Evolutionary conservation across 805 yeast genomes (phyloP).

Genomic region (Saccharomycopsis fibuligera): DNA sequence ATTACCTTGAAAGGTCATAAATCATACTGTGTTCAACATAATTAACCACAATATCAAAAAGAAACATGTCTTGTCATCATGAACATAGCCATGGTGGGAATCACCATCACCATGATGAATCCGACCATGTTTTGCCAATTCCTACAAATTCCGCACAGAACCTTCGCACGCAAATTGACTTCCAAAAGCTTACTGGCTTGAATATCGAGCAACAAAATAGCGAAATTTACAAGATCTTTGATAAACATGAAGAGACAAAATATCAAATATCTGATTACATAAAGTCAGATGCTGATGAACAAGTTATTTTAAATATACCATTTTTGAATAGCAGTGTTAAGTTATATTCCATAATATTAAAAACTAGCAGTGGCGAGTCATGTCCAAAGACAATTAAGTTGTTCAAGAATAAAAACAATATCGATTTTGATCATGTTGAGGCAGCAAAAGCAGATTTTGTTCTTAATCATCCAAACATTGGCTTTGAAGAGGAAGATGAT

Average conservation of each 20-base stretch:
- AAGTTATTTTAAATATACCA: slow-evolving; percentile 70
- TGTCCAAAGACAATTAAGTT: slow-evolving; percentile 69
- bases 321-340: slow-evolving; percentile 65
- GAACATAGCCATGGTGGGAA: slow-evolving; percentile 27
- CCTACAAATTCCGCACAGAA: slow-evolving; percentile 68
- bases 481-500: slow-evolving; percentile 38
- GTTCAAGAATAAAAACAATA: slow-evolving; percentile 58
- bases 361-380: slow-evolving; percentile 51
- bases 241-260: slow-evolving; percentile 44
- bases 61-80: neutral
- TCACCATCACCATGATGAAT: slow-evolving; percentile 32
- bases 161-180: slow-evolving; percentile 54
- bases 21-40: no score
- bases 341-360: slow-evolving; percentile 62
- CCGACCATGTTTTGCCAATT: slow-evolving; percentile 48
- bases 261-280: slow-evolving; percentile 38
- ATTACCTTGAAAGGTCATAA: no score
- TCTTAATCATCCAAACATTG: slow-evolving; percentile 61
- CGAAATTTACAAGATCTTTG: slow-evolving; percentile 40
- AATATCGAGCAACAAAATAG: slow-evolving; percentile 51
- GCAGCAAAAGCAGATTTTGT: slow-evolving; percentile 43
- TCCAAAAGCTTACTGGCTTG: slow-evolving; percentile 52
- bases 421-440: slow-evolving; percentile 67
- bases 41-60: no score
- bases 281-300: slow-evolving; percentile 69